These are phyloP conservation scores for Physocladia obscura DNA, from an alignment of 192 early-diverging fungal genomes.

Conservation along the genomic window DNA sequence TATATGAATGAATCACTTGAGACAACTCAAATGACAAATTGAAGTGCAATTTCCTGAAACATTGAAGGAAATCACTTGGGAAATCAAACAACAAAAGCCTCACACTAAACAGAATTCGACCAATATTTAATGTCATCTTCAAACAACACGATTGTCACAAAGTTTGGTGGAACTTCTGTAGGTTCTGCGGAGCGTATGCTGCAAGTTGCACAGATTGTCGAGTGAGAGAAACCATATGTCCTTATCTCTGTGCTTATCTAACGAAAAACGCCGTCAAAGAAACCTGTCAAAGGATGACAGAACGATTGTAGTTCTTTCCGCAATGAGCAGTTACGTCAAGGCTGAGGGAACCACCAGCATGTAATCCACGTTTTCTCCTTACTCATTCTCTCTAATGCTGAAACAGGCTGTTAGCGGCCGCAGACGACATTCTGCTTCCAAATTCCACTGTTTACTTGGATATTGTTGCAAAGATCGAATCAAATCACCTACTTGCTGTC, in stretches of 20 bases:
- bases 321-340: constrained; percentile 86
- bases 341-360: constrained; percentile 86
- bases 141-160: constrained; percentile 51
- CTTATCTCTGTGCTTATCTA: too few species aligned
- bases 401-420: constrained; percentile 64
- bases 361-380: constrained; percentile 45
- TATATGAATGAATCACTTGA: too few species aligned
- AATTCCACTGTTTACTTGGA: constrained; percentile 68
- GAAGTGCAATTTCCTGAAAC: too few species aligned
- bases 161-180: constrained; percentile 97
- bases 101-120: too few species aligned
- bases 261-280: not conserved
- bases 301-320: constrained; percentile 92
- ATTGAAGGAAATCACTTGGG: too few species aligned
- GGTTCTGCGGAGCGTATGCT: constrained; percentile 68
- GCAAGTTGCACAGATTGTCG: constrained; percentile 72
- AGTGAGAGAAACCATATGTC: too few species aligned
- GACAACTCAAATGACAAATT: too few species aligned
- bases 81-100: too few species aligned
- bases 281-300: constrained; percentile 62
- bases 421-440: constrained; percentile 71
- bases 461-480: constrained; percentile 79
- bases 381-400: constrained; percentile 3
- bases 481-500: constrained; percentile 76
- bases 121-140: not conserved